Base-by-base conservation (phyloP, 1,139 yeast genomes). In the Suhomyces coccinellae region DNA sequence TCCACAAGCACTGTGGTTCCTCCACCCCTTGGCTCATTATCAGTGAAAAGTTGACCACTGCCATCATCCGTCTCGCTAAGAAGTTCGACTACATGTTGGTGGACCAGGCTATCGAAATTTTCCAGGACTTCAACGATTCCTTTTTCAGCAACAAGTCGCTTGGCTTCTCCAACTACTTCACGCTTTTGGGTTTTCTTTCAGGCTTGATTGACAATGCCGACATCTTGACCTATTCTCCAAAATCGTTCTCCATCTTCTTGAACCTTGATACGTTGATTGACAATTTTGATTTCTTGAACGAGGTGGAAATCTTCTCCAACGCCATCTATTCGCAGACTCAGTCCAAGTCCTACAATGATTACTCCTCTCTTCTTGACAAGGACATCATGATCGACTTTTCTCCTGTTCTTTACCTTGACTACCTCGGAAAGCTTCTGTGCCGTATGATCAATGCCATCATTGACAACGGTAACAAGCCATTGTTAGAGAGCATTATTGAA, bases 401-500 rank as follows among this genome's bases (percentile, higher is more conserved):
- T 1, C 79, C 82, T 49, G 58, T 82, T 62, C 65, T 75, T 63
- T 62, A 65, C 58, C 55, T 75, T 61, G 70, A 83, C 61, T 51
- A 69, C 45, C 58, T 74, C 59, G 62, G 80, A 61, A 52, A 66
- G 58, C 55, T 71, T 49, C 68, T 70, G 72, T 57, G 63, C 46
- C 52, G 69, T 12, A 64, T 72, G 34, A 56, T 69, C 39, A 63
- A 59, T 48, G 51, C 62, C 2, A 63, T 71, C 41, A 52, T 71
- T 33, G 61, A 55, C 7, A 66, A 62, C 45, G 51, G 53, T 4
- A 50, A 54, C 11, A 44, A 48, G 12, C 53, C 66, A 0, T 63
- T 72, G 47, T 60, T 71, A 53, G 67, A 67, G 27, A 63, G 58
- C 41, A 52, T 71, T 38, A 60, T 71, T 41, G 45, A 45, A 4